phyloP scores from a whole-genome alignment of 768 basidiomycete genomes.

The Rhodotorula diobovata region DNA sequence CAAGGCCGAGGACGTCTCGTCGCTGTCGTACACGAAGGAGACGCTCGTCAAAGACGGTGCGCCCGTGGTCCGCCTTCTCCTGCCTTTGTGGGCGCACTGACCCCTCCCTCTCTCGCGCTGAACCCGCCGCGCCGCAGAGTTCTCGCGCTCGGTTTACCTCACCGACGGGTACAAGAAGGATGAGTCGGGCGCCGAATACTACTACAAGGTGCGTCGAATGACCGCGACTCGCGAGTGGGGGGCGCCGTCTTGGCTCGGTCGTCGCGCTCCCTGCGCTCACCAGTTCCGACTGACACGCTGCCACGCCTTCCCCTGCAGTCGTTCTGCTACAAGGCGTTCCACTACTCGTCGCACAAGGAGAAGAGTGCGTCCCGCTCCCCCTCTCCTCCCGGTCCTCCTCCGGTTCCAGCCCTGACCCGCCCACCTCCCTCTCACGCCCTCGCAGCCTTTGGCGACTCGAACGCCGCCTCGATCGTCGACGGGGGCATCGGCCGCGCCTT shows the following conservation, averaged over 20 bases:
- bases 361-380: not conserved
- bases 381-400: not conserved
- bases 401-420: not conserved
- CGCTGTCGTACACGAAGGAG: not conserved
- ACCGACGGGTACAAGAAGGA: conserved; percentile 2
- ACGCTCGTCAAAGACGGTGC: not conserved
- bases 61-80: not conserved
- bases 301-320: not conserved
- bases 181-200: not conserved
- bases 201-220: conserved; percentile 5
- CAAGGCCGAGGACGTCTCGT: not conserved
- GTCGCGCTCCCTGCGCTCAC: too few relatives aligned
- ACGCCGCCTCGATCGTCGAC: conserved; percentile 4
- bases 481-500: conserved; percentile 1
- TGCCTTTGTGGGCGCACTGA: not conserved
- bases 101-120: not conserved
- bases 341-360: conserved; percentile 4
- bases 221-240: too few relatives aligned
- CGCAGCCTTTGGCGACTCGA: conserved; percentile 1
- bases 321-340: conserved; percentile 5
- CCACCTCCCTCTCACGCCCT: not conserved
- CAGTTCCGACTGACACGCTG: too few relatives aligned
- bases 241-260: too few relatives aligned
- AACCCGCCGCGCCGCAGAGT: too few relatives aligned
- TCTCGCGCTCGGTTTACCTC: not conserved